These are phyloP conservation scores for Avena atlantica DNA, from an alignment of 176 grass and related monocot species.

Conservation along the genomic window DNA sequence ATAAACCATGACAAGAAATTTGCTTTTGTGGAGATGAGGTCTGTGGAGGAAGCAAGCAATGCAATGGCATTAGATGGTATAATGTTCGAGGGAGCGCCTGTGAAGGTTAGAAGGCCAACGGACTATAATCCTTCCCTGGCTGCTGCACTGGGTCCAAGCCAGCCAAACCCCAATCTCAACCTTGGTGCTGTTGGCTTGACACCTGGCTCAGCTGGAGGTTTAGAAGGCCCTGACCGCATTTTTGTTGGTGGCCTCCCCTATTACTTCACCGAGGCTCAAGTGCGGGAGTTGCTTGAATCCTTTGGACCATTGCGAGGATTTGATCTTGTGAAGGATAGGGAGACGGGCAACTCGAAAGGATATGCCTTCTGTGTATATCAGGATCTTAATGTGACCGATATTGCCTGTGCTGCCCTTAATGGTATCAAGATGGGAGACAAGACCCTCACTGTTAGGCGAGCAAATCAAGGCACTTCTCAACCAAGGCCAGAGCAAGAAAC, in stretches of 20 bases:
- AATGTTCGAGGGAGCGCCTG: conserved; percentile 94
- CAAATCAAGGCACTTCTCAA: conserved; percentile 87
- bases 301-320: conserved; percentile 93
- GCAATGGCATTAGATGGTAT: conserved; percentile 98
- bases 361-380: conserved; percentile 98
- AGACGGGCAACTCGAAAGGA: conserved; percentile 96
- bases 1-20: conserved; percentile 99
- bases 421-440: conserved; percentile 99
- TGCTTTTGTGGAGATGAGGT: conserved; percentile 99
- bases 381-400: conserved; percentile 87
- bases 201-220: conserved; percentile 86
- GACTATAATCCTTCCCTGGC: conserved; percentile 98
- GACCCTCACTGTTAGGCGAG: conserved; percentile 92
- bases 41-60: conserved; percentile 99
- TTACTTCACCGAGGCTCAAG: conserved; percentile 97
- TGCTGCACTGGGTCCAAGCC: conserved; percentile 89
- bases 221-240: conserved; percentile 95
- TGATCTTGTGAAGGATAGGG: conserved; percentile 97
- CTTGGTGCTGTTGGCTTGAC: conserved; percentile 90
- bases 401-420: conserved; percentile 98
- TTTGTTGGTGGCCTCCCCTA: conserved; percentile 97
- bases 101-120: conserved; percentile 92
- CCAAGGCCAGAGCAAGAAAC: conserved; percentile 94
- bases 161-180: conserved; percentile 95
- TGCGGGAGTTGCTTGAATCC: conserved; percentile 92